Conservation (phyloP, 2,329 filamentous ascomycete species). For the Stachybotrys chartarum region DNA sequence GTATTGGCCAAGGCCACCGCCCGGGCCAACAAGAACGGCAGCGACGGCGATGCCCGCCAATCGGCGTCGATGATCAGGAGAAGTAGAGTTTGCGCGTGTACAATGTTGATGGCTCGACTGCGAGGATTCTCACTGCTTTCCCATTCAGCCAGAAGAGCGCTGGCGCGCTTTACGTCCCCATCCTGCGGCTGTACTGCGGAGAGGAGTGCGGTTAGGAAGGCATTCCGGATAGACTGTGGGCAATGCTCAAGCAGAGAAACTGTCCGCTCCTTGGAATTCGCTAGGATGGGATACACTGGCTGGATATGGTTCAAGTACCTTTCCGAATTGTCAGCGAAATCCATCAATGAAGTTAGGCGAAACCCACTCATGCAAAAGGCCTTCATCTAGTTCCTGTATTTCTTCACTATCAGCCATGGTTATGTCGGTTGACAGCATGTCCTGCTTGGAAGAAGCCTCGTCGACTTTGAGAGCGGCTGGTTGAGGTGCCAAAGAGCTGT, state of each 20-base stretch:
- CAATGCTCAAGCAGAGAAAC: constrained; percentile 50
- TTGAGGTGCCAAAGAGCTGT: constrained; percentile 38
- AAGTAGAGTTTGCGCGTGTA: constrained; percentile 61
- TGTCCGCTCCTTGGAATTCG: constrained; percentile 47
- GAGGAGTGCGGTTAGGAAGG: constrained; percentile 57
- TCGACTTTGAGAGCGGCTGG: constrained; percentile 31
- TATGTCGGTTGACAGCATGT: constrained; percentile 17
- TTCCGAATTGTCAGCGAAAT: not conserved
- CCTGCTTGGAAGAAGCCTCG: constrained; percentile 26
- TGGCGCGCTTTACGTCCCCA: constrained; percentile 36
- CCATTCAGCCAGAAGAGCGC: constrained; percentile 43
- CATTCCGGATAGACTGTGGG: constrained; percentile 49
- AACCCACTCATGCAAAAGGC: constrained; percentile 37
- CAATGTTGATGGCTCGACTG: constrained; percentile 35
- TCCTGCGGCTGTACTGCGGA: constrained; percentile 38
- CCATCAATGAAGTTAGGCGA: not conserved
- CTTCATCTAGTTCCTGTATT: constrained; percentile 24
- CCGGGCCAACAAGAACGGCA: constrained; percentile 48
- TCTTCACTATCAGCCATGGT: constrained; percentile 14
- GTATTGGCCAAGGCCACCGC: constrained; percentile 60
- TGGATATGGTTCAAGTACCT: constrained; percentile 61
- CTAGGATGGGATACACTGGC: constrained; percentile 59
- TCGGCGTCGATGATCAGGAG: constrained; percentile 61
- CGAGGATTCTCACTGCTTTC: constrained; percentile 34
- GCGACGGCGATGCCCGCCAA: constrained; percentile 38